These are phyloP conservation scores for Termitomyces sp. DNA, from an alignment of 768 basidiomycete species.

Conservation along the genomic window DNA sequence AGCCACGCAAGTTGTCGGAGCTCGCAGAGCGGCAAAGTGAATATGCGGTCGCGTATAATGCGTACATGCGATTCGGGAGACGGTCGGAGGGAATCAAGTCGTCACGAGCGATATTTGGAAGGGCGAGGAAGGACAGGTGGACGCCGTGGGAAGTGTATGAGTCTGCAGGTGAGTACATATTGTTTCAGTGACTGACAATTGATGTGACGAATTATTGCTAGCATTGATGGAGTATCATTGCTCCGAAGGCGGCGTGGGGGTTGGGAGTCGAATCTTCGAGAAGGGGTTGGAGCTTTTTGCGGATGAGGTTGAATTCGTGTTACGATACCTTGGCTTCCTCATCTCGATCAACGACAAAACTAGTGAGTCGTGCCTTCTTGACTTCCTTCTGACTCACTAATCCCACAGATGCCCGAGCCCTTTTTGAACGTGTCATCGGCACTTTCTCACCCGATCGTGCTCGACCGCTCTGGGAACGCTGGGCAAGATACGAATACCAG, in stretches of 20 bases:
- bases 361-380: constrained; percentile 53
- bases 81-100: constrained; percentile 85
- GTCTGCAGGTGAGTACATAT: constrained; percentile 66
- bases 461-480: constrained; percentile 90
- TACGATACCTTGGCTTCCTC: constrained; percentile 89
- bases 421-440: constrained; percentile 87
- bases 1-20: constrained; percentile 54
- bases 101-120: constrained; percentile 74
- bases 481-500: constrained; percentile 94
- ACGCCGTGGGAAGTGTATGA: constrained; percentile 93
- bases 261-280: constrained; percentile 92
- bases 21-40: constrained; percentile 59
- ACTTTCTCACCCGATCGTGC: constrained; percentile 79
- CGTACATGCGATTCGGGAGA: constrained; percentile 92
- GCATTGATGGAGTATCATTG: constrained; percentile 96
- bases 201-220: constrained; percentile 26
- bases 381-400: neutral
- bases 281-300: constrained; percentile 84
- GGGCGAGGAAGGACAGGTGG: constrained; percentile 75
- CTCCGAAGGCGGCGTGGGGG: constrained; percentile 61
- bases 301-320: constrained; percentile 81
- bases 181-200: neutral
- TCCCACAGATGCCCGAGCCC: constrained; percentile 82
- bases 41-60: constrained; percentile 77
- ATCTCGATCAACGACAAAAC: constrained; percentile 94